Conservation (phyloP, 2,329 filamentous ascomycete genomes). For the Blastomyces silverae region DNA sequence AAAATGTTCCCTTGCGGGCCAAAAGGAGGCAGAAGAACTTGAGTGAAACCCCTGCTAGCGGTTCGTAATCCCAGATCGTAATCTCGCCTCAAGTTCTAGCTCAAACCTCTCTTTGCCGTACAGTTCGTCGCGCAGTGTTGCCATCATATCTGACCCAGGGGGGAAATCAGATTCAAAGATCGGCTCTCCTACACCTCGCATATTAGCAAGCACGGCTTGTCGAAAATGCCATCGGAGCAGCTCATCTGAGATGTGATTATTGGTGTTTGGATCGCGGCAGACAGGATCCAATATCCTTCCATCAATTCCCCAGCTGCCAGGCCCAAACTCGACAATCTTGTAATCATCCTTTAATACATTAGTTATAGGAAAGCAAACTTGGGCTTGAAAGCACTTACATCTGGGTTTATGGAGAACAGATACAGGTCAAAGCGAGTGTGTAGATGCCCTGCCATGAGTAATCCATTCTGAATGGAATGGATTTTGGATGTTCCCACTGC, state of each 20-base stretch:
- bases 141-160: no score
- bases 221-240: no score
- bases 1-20: no score
- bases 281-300: conserved; percentile 20
- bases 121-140: no score
- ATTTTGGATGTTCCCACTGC: conserved; percentile 17
- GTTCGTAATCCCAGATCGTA: no score
- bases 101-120: no score
- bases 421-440: conserved; percentile 20
- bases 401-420: conserved; percentile 21
- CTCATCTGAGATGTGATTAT: conserved; percentile 18
- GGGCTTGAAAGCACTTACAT: conserved; percentile 17
- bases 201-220: no score
- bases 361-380: conserved; percentile 11
- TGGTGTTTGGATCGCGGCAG: conserved; percentile 18
- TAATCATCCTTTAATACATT: conserved; percentile 20
- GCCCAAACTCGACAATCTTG: conserved; percentile 18
- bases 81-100: no score
- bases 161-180: no score
- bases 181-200: no score
- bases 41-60: no score
- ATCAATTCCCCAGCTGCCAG: conserved; percentile 18
- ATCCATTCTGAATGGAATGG: conserved; percentile 21
- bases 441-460: conserved; percentile 16
- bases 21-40: no score